Conservation (phyloP, 371 early-diverging fungal genomes). For the Massospora cicadina region DNA sequence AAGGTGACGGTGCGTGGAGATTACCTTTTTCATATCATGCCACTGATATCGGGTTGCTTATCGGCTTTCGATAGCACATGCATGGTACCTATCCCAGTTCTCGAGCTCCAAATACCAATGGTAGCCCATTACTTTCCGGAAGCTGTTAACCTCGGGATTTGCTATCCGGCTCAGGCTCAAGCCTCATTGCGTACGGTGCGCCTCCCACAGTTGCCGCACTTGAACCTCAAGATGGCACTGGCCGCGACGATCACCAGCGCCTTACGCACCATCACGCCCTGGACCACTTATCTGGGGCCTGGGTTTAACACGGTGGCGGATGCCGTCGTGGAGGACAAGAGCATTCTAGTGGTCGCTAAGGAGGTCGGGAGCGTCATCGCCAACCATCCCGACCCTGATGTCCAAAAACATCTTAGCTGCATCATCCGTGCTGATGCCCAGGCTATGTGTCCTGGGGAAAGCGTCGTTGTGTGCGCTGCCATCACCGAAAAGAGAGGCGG, state of each 20-base stretch:
- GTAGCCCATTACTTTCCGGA: neutral
- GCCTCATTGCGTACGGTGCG: conserved; percentile 49
- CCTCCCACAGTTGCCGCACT: conserved; percentile 23
- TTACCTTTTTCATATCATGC: neutral
- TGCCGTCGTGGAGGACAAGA: conserved; percentile 20
- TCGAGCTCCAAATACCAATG: neutral
- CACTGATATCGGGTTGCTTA: neutral
- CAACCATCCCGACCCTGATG: conserved; percentile 27
- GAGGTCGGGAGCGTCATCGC: conserved; percentile 39
- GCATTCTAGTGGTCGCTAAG: conserved; percentile 15
- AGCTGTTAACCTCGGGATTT: neutral
- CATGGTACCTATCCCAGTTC: neutral
- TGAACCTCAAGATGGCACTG: conserved; percentile 38
- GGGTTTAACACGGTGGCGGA: conserved; percentile 32
- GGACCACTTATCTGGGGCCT: conserved; percentile 46
- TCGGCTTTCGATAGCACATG: neutral
- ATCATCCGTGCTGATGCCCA: conserved; percentile 35
- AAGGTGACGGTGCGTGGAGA: neutral
- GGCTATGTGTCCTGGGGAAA: conserved; percentile 18
- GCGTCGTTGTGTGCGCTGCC: conserved; percentile 40
- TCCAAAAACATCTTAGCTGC: conserved; percentile 51
- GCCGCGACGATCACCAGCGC: conserved; percentile 52
- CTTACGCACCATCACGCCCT: conserved; percentile 51
- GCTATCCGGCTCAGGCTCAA: conserved; percentile 26
- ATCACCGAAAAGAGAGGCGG: too few species aligned